These are phyloP conservation scores for Tuctoria greenei DNA, from an alignment of 176 grass and related monocot genomes.

Conservation along the genomic window DNA sequence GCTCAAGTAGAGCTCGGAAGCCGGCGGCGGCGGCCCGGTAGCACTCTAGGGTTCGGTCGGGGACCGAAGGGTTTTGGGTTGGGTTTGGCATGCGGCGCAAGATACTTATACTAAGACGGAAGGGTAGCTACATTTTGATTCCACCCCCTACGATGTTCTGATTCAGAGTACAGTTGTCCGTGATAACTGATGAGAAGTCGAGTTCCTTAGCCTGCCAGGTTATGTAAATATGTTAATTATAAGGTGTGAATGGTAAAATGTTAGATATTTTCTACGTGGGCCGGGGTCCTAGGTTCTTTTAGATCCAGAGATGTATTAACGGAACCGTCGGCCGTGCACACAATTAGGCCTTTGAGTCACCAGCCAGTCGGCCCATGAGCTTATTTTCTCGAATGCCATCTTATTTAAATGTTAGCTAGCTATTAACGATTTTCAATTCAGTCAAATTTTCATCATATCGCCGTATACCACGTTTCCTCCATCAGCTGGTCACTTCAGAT, in stretches of 20 bases:
- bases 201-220: too few species aligned
- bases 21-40: neutral
- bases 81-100: slow-evolving; percentile 11
- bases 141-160: neutral
- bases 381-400: too few species aligned
- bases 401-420: too few species aligned
- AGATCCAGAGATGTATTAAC: neutral
- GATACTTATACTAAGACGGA: neutral
- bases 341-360: too few species aligned
- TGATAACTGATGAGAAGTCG: too few species aligned
- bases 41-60: slow-evolving; percentile 39
- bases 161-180: too few species aligned
- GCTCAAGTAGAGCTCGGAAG: neutral
- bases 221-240: neutral
- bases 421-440: too few species aligned
- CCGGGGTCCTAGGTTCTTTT: neutral
- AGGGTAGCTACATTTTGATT: neutral
- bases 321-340: too few species aligned
- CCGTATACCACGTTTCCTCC: too few species aligned
- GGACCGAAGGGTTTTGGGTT: slow-evolving; percentile 9
- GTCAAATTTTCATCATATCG: too few species aligned
- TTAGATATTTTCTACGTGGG: neutral
- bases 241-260: neutral
- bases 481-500: too few species aligned
- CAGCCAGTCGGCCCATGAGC: too few species aligned